phyloP scores from a whole-genome alignment of 257 asterid species.

The Ballota nigra region DNA sequence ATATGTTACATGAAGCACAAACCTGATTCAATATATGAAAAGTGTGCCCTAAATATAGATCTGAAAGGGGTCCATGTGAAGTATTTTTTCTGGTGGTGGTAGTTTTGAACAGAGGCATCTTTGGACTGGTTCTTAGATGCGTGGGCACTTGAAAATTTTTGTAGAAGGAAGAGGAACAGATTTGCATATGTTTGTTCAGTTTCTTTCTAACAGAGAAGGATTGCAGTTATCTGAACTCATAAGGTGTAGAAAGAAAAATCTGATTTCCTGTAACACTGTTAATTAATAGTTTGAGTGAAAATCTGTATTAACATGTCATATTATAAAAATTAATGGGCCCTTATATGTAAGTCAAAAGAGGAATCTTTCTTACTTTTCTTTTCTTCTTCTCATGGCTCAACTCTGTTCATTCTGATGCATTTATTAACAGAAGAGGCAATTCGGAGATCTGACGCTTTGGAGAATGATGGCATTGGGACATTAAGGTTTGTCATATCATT shows the following conservation, averaged over 20 bases:
- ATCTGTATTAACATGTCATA: background rate
- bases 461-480: conserved; percentile 59
- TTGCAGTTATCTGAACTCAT: background rate
- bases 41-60: background rate
- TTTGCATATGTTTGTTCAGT: background rate
- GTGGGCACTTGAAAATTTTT: background rate
- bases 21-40: background rate
- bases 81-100: background rate
- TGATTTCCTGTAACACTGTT: background rate
- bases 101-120: background rate
- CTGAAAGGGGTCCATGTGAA: background rate
- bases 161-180: background rate
- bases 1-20: background rate
- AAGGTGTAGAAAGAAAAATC: background rate
- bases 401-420: conserved; percentile 18
- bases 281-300: background rate
- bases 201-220: background rate
- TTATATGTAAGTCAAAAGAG: background rate
- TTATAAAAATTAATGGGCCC: background rate
- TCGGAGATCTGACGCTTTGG: conserved; percentile 73
- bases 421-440: conserved; percentile 73
- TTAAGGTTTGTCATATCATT: conserved; percentile 57
- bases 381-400: conserved; percentile 5
- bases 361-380: conserved; percentile 15
- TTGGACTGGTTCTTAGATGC: background rate